Evolutionary conservation across 208 protist genomes (phyloP).

Genomic region (Trypanosoma brucei): DNA sequence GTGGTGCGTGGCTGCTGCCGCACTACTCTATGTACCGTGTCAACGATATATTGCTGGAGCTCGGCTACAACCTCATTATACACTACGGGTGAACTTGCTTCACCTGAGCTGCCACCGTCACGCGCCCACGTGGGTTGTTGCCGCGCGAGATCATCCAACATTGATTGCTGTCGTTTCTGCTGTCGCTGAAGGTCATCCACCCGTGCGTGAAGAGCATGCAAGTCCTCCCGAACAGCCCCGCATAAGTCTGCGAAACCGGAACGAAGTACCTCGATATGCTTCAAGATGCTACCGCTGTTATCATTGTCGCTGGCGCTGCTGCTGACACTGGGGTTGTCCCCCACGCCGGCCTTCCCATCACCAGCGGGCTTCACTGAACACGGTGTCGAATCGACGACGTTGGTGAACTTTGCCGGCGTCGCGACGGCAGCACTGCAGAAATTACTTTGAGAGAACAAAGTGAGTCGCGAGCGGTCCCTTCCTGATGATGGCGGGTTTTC

Average conservation of each 20-base stretch:
- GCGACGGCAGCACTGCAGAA: background rate
- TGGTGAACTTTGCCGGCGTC: background rate
- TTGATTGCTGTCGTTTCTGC: background rate
- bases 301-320: background rate
- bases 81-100: background rate
- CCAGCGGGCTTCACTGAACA: background rate
- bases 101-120: background rate
- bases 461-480: background rate
- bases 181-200: constrained; percentile 13
- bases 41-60: constrained; percentile 16
- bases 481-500: background rate
- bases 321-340: background rate
- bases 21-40: constrained; percentile 9
- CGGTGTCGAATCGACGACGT: background rate
- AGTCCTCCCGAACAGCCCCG: constrained; percentile 54
- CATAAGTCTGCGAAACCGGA: constrained; percentile 63
- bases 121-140: background rate
- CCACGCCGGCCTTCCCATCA: background rate
- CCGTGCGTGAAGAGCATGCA: constrained; percentile 38
- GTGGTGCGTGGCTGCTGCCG: constrained; percentile 5
- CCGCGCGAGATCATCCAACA: background rate
- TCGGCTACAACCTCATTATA: constrained; percentile 8
- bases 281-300: background rate
- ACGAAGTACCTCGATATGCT: constrained; percentile 35
- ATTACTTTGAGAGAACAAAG: background rate